Conservation (phyloP, 225 moss, liverwort and hornwort genomes). For the Straminergon stramineum region DNA sequence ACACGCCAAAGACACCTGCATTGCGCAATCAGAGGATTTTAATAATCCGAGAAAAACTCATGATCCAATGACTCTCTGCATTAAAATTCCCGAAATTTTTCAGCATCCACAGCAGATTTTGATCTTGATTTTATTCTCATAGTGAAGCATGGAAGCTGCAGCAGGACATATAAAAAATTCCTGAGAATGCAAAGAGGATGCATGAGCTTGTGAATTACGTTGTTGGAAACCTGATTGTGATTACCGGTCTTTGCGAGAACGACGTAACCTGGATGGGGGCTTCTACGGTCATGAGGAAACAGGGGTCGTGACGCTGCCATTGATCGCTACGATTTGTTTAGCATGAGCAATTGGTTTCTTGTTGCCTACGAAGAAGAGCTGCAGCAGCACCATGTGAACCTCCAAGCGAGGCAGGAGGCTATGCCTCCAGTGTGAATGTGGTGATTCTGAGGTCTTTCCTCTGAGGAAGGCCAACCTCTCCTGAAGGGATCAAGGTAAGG, state of each 20-base stretch:
- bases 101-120: background rate
- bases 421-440: background rate
- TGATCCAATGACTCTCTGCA: background rate
- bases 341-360: background rate
- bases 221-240: background rate
- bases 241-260: background rate
- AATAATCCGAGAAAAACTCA: background rate
- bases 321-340: background rate
- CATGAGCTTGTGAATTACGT: background rate
- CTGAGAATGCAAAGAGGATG: background rate
- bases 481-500: too few species aligned
- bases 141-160: background rate
- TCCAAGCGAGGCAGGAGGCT: background rate
- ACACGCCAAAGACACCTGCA: background rate
- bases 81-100: background rate
- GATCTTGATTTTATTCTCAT: background rate
- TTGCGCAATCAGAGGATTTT: background rate
- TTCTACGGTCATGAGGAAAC: background rate
- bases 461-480: too few species aligned
- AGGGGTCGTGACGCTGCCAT: background rate
- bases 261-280: background rate
- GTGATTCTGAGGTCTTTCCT: too few species aligned
- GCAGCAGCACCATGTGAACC: background rate
- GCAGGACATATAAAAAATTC: background rate
- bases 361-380: background rate